Base-by-base conservation (phyloP, 805 yeast genomes). In the Lipomyces kockii region DNA sequence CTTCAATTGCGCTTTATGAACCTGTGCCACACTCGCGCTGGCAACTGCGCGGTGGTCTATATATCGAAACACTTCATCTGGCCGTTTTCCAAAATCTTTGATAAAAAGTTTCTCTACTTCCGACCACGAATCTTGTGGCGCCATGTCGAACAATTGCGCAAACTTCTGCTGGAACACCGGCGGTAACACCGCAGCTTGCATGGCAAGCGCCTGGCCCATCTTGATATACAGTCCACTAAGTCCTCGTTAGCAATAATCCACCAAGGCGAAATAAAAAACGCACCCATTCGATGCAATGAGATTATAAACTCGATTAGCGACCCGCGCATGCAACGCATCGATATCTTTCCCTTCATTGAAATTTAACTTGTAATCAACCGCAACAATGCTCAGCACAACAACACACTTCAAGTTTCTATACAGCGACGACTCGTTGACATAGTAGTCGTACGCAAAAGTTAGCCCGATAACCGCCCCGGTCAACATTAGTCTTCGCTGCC, bases 171-270 rank as follows among this genome's bases (percentile, higher is more conserved):
- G 91, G 77, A 80, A 89, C 25, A 86, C 88, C 46, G 80, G 76
- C 2, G 96, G 96, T 70, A 90, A 85, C 73, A 88, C 80, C 34
- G 83, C 78, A 0, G 91, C 87, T 75, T 90, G 95, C 74, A 89
- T 86, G 2, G 95, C 94, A 58, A 90, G 83, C 61, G 90, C 88
- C 80, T 90, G 95, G 29, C 95, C 96, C 72, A 89, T 77, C 76
- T 90, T 90, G 76, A 90, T 87, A 74, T 89, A 90, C 22, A 90
- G 80, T 1, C 90, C 89, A 70, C 83, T 53, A 35, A 52, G 9
- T 56, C 27, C 43, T n/a, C 17, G 9, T 34, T n/a, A 32, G 43
- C 12, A 20, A n/a, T 12, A 5, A 12, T 11, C 27, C 51, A 46
- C n/a, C n/a, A 46, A 34, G 2, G 20, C 6, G 3, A 46, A 34